Evolutionary conservation across 2,329 filamentous ascomycete genomes (phyloP).

Genomic region (Diaporthe batatas): DNA sequence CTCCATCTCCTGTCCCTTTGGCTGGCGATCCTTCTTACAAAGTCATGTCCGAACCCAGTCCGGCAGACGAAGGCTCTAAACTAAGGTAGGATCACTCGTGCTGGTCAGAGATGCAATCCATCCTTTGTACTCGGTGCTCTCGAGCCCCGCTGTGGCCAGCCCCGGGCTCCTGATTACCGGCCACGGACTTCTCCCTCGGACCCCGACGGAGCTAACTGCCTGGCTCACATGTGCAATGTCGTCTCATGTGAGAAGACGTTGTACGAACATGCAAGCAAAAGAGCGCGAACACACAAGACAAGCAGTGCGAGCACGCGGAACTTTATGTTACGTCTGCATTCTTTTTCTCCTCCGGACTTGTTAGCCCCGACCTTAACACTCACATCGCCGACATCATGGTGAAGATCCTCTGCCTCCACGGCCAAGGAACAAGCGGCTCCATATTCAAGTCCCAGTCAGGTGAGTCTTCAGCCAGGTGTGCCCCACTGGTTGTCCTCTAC

Average conservation of each 20-base stretch:
- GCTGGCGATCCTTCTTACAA: not conserved
- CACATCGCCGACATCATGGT: constrained; percentile 44
- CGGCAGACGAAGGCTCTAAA: not conserved
- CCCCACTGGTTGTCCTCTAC: not conserved
- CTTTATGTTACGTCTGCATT: constrained; percentile 19
- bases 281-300: constrained; percentile 15
- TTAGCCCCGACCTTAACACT: not conserved
- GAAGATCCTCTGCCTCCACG: constrained; percentile 54
- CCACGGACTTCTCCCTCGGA: constrained; percentile 40
- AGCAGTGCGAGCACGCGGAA: not conserved
- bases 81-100: not conserved
- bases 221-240: constrained; percentile 2
- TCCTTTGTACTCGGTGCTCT: constrained; percentile 24
- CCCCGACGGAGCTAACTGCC: constrained; percentile 34
- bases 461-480: constrained; percentile 41
- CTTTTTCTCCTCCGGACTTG: not conserved
- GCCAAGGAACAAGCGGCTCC: constrained; percentile 53
- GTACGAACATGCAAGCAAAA: not conserved
- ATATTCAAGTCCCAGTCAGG: constrained; percentile 55
- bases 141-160: constrained; percentile 11
- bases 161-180: constrained; percentile 19
- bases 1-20: not conserved
- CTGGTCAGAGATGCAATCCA: not conserved
- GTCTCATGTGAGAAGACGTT: not conserved
- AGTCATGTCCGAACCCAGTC: constrained; percentile 10